Evolutionary conservation across 2,329 filamentous ascomycete species (phyloP), one percentile per base, ranked within the genome.

Genomic region (Arthrobotrys iridis): DNA sequence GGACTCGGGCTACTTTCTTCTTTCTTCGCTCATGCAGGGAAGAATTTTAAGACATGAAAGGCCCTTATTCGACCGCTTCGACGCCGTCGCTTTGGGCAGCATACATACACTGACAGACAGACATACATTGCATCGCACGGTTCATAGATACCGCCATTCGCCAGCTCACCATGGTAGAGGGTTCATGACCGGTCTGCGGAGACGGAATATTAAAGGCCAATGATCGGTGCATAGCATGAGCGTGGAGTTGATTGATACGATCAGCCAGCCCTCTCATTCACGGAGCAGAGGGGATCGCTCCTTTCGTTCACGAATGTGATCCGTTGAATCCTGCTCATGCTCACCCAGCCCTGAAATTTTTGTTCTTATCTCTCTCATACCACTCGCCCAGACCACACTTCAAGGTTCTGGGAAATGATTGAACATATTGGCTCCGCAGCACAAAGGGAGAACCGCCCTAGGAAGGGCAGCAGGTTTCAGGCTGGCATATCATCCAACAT

Each of bases 21-120:
- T n/a, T 13, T 11, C n/a, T 30, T 52, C n/a, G n/a, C n/a, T 26
- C 46, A 52, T 55, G 55, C 33, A 59, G 55, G 55, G 55, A 59
- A 59, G 55, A 59, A 43, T 59, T 59, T 43, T 59, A 43, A 59
- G 55, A 43, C 55, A 59, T 8, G 11, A 41, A 37, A 13, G 33
- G 26, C 24, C 43, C n/a, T 43, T 41, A 41, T 59, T 37, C 50
- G 37, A 28, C 26, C 64, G 64, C 64, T 41, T 68, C 64, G 64
- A 68, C 41, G 7, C 37, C 20, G 52, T 68, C 52, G 64, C 64
- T 60, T 68, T 68, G 41, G 64, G 64, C 64, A 37, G 41, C 64
- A 68, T 60, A 60, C 52, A 58, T 58, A 13, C 48, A 50, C 28
- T 7, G 26, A 35, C 26, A 52, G 4, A 33, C 10, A 10, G 4